Evolutionary conservation across 371 early-diverging fungal genomes (phyloP).

Genomic region (Mucor racemosus): DNA sequence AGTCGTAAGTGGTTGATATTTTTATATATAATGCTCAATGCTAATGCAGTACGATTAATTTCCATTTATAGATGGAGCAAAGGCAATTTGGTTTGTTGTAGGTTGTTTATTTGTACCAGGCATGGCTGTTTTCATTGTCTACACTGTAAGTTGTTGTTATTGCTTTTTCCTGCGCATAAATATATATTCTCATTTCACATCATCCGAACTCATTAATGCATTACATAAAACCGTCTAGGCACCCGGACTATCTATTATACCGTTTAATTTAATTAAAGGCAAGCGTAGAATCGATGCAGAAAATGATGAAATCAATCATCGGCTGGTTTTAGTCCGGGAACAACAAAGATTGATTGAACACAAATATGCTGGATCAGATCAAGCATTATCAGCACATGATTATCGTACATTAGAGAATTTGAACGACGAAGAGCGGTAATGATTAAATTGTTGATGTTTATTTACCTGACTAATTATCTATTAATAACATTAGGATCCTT

Average conservation of each 20-base stretch:
- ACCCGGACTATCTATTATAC: conserved; percentile 48
- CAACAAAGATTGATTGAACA: conserved; percentile 38
- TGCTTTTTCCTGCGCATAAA: neutral
- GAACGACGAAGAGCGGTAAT: conserved; percentile 46
- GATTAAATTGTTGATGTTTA: neutral
- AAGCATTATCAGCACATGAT: conserved; percentile 37
- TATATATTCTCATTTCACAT: neutral
- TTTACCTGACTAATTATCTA: neutral
- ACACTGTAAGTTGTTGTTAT: conserved; percentile 42
- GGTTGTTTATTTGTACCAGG: conserved; percentile 55
- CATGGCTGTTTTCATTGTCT: conserved; percentile 52
- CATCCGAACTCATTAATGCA: neutral
- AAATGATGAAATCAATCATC: conserved; percentile 28
- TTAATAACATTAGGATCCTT: conserved; percentile 26
- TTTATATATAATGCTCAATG: neutral
- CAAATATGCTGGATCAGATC: conserved; percentile 33
- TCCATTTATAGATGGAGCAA: conserved; percentile 47
- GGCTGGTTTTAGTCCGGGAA: conserved; percentile 31
- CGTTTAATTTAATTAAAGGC: conserved; percentile 40
- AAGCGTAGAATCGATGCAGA: conserved; percentile 31
- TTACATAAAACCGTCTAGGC: conserved; percentile 28
- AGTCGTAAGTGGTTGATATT: conserved; percentile 36
- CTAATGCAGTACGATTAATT: neutral
- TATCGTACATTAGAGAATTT: conserved; percentile 41
- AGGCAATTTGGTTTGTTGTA: conserved; percentile 54